Conservation (phyloP, 305 asterid species). For the Fraxinus xanthoxyloides region DNA sequence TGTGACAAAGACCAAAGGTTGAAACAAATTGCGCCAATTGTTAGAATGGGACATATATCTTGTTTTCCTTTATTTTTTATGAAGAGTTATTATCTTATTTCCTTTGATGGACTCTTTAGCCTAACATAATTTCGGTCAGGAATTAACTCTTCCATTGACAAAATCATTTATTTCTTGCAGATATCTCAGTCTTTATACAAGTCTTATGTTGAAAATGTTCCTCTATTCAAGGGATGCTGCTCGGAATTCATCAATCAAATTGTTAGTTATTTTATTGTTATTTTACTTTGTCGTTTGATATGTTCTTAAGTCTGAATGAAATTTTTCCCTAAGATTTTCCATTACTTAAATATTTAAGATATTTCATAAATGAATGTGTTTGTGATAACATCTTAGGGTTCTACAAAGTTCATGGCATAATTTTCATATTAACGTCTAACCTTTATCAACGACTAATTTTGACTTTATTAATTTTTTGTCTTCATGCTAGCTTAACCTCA, state of each 20-base stretch:
- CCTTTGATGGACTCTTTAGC: neutral
- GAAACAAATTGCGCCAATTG: neutral
- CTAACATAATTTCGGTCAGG: neutral
- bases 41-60: neutral
- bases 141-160: constrained; percentile 9
- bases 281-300: neutral
- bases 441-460: neutral
- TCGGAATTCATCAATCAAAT: constrained; percentile 77
- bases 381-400: neutral
- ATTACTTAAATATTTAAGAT: neutral
- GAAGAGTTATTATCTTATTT: neutral
- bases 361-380: neutral
- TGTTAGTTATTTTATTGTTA: constrained; percentile 44
- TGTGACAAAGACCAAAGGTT: neutral
- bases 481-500: neutral
- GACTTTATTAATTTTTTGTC: neutral
- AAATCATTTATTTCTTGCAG: constrained; percentile 41
- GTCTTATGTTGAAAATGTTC: constrained; percentile 53
- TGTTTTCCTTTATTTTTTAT: neutral
- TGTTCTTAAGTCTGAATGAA: neutral
- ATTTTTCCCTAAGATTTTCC: neutral
- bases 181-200: constrained; percentile 68
- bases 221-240: constrained; percentile 78
- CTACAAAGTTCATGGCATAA: neutral
- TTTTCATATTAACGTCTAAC: neutral